Evolutionary conservation across 1,284 basidiomycete genomes (phyloP).

Genomic region (Trichosporon coremiiforme): DNA sequence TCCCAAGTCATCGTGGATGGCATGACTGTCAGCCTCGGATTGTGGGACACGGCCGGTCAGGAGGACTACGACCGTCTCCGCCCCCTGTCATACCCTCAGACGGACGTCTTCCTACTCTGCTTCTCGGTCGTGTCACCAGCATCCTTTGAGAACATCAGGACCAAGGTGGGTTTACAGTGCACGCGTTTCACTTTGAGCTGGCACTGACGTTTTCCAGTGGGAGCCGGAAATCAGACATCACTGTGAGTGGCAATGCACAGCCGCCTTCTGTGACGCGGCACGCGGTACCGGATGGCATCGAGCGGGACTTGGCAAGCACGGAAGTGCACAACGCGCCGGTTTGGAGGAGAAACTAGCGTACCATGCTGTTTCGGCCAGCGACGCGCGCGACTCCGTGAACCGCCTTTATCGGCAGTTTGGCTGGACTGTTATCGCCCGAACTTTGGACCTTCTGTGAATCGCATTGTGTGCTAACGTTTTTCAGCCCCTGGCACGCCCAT

Average conservation of each 20-base stretch:
- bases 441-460: no score
- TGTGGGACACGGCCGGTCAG: constrained; percentile 99
- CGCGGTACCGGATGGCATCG: no score
- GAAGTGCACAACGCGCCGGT: background rate
- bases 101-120: constrained; percentile 98
- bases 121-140: constrained; percentile 97
- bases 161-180: constrained; percentile 66
- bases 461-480: constrained; percentile 50
- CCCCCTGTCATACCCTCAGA: constrained; percentile 97
- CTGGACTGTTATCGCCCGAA: constrained; percentile 19
- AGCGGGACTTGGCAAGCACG: background rate
- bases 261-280: background rate
- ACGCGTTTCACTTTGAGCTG: background rate
- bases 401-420: background rate
- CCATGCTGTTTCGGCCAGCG: background rate
- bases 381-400: background rate
- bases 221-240: constrained; percentile 57
- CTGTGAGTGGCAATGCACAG: constrained; percentile 36
- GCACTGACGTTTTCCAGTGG: constrained; percentile 45
- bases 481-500: constrained; percentile 90
- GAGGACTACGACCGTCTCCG: constrained; percentile 88
- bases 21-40: constrained; percentile 93
- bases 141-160: constrained; percentile 97
- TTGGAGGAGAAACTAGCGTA: no score
- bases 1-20: constrained; percentile 93